Evolutionary conservation across 805 yeast species (phyloP).

Genomic region (Metschnikowia drakensbergensis): DNA sequence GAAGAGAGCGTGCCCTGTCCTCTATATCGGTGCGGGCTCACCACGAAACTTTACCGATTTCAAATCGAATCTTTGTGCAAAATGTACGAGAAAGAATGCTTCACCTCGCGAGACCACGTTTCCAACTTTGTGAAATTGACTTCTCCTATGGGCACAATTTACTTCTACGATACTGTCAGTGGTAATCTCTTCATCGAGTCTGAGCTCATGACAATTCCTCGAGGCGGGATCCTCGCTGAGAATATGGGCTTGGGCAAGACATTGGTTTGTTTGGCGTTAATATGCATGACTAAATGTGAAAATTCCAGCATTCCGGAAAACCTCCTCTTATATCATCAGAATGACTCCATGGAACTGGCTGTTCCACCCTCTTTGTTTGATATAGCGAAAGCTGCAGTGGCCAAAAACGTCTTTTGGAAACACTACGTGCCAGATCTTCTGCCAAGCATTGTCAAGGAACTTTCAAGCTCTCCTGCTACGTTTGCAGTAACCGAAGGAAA

Average conservation of each 20-base stretch:
- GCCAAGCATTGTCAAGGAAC: constrained; percentile 29
- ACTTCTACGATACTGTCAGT: constrained; percentile 36
- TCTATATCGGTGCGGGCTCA: constrained; percentile 37
- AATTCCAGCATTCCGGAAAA: constrained; percentile 43
- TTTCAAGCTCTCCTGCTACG: constrained; percentile 42
- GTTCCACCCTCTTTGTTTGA: constrained; percentile 24
- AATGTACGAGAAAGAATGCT: constrained; percentile 54
- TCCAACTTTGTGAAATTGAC: constrained; percentile 32
- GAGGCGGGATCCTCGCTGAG: constrained; percentile 63
- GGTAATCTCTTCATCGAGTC: constrained; percentile 34
- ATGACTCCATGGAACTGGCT: background rate
- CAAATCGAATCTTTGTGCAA: constrained; percentile 58
- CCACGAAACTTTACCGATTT: constrained; percentile 50
- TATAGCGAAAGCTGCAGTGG: constrained; percentile 42
- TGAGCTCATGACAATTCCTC: constrained; percentile 43
- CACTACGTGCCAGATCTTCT: constrained; percentile 45
- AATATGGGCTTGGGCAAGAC: constrained; percentile 71
- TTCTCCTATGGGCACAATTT: constrained; percentile 18
- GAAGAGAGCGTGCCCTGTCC: background rate
- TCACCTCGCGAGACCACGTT: constrained; percentile 25
- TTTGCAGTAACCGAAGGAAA: constrained; percentile 30
- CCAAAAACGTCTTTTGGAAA: constrained; percentile 54
- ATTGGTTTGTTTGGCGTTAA: constrained; percentile 52
- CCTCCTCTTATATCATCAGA: constrained; percentile 16
- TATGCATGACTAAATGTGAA: constrained; percentile 54